Percentiles rank a stretch among this genome's conserved stretches.
phyloP scores from a whole-genome alignment of 2,329 filamentous ascomycete species.

The Venturia asperata region DNA sequence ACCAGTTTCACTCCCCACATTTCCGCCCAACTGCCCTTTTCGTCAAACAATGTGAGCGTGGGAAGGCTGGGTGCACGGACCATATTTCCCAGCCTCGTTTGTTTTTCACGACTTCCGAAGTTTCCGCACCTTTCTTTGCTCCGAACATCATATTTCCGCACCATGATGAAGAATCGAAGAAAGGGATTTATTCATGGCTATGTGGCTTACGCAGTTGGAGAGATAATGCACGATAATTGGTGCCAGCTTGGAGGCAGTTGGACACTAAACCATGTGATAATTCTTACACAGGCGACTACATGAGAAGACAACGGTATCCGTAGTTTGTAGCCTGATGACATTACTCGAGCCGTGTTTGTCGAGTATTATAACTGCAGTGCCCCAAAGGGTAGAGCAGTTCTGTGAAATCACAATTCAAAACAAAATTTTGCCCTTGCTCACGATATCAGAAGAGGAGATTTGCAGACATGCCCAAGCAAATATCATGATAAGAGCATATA shows the following conservation, averaged over 20 bases:
- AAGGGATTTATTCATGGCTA: not conserved
- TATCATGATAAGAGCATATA: not conserved
- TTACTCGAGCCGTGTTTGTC: not conserved
- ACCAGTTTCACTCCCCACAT: not conserved
- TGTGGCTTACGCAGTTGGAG: not conserved
- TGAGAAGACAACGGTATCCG: too few species aligned
- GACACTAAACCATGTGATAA: not conserved
- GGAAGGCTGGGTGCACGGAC: not conserved
- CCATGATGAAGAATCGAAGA: not conserved
- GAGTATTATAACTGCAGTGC: not conserved
- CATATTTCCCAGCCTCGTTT: not conserved
- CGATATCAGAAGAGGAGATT: not conserved
- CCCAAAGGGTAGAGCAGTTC: not conserved
- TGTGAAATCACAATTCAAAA: not conserved
- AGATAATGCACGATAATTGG: not conserved
- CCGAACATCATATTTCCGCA: not conserved
- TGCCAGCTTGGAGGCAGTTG: not conserved
- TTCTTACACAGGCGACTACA: too few species aligned
- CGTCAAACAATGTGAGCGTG: not conserved
- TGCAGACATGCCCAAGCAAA: not conserved
- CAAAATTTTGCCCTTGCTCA: too few species aligned
- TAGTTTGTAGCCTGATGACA: not conserved
- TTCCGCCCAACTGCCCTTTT: too few species aligned
- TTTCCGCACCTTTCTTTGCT: not conserved
- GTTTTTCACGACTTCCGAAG: not conserved